A percentile compares a stretch with the other conserved stretches of the same genome.
Conservation (phyloP, 352 stramenopile species). For the Globisporangium ultimum region DNA sequence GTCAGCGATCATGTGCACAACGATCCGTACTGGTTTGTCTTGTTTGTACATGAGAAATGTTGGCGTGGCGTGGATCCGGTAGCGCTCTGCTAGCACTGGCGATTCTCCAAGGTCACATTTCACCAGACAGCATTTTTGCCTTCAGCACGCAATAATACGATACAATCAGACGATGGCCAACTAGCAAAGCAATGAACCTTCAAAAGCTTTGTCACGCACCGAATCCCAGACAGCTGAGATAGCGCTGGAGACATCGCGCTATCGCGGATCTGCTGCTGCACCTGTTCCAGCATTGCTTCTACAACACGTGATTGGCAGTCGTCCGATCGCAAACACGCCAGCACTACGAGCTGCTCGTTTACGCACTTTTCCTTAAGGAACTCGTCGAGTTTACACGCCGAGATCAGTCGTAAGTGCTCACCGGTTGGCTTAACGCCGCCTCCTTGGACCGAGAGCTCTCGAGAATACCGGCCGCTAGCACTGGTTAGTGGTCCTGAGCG, state of each 20-base stretch:
- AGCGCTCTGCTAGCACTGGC: conserved; percentile 49
- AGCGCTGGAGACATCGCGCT: neutral
- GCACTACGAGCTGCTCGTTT: conserved; percentile 53
- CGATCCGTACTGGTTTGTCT: neutral
- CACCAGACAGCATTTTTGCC: conserved; percentile 48
- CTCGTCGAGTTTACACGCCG: conserved; percentile 39
- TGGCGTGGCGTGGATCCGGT: conserved; percentile 60
- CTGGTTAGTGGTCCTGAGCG: conserved; percentile 56
- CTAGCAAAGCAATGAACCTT: neutral
- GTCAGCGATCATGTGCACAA: neutral
- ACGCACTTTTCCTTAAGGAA: conserved; percentile 36
- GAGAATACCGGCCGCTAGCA: conserved; percentile 74
- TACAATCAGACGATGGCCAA: neutral
- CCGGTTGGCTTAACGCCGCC: conserved; percentile 23
- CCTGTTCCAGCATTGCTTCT: conserved; percentile 56
- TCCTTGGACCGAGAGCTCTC: conserved; percentile 54
- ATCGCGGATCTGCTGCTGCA: conserved; percentile 31
- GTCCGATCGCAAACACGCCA: conserved; percentile 66
- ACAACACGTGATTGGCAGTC: conserved; percentile 52
- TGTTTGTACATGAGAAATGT: conserved; percentile 66
- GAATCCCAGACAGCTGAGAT: conserved; percentile 1
- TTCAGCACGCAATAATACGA: neutral
- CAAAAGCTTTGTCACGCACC: neutral
- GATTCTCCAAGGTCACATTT: conserved; percentile 77
- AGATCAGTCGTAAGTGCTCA: conserved; percentile 33